Base-by-base conservation (phyloP, 495 filamentous ascomycete species). In the Lophiotrema nucula region DNA sequence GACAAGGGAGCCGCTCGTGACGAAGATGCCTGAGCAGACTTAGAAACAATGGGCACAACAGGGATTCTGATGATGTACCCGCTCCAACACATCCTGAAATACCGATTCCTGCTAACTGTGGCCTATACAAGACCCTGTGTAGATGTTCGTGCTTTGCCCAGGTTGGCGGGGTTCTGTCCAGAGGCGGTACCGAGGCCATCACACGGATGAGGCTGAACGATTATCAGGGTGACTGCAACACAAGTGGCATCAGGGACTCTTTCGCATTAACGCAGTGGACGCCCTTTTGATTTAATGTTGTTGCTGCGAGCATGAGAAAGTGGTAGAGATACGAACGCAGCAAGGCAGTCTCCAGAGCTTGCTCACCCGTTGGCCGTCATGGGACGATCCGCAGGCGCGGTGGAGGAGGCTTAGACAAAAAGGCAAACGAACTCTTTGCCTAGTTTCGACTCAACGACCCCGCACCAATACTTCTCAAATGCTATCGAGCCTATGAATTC, bases 81-180 rank as follows among this genome's bases (percentile, higher is more conserved):
- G 21, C n/a, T 26, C n/a, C 47, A 2, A 58, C 39, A 19, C 33
- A 31, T 28, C 56, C 56, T 11, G 46, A 43, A 19, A 58, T 52
- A 5, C 56, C 56, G 45, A 58, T 56, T 12, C 53, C 53, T 21
- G 47, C 47, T 12, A 58, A 19, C 19, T 58, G 56, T 3, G 56
- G 56, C 3, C 56, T 18, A 13, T 26, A n/a, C 4, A 58, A 27
- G 5, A 22, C 35, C 15, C 47, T n/a, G 26, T 58, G 46, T 4
- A 58, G 47, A 33, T 46, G 31, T 39, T 58, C 56, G 25, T 27
- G 44, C 38, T 58, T 46, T 43, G 10, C 4, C 18, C 5, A 26
- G 50, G 23, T 16, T 33, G 47, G 37, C 11, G 44, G 54, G 21
- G 16, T 38, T 28, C 54, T 25, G 42, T 49, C 44, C 10, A 58